Conservation (phyloP, 2,329 filamentous ascomycete genomes). For the Penicillium digitatum region DNA sequence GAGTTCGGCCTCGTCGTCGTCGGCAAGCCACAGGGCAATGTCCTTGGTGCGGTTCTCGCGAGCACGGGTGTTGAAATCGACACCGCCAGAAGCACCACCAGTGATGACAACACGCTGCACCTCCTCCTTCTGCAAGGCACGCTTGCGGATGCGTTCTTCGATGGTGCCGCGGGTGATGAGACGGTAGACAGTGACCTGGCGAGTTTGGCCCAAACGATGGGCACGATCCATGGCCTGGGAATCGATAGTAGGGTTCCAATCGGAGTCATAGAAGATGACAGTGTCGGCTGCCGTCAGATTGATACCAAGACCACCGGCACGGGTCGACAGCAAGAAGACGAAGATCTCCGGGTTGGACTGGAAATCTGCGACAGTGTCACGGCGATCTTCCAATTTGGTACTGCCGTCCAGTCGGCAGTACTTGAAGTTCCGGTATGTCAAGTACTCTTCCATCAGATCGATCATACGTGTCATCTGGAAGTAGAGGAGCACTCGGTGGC, state of each 20-base stretch:
- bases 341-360: conserved; percentile 93
- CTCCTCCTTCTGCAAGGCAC: conserved; percentile 95
- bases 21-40: conserved; percentile 97
- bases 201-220: conserved; percentile 92
- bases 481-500: conserved; percentile 91
- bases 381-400: conserved; percentile 92
- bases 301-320: conserved; percentile 95
- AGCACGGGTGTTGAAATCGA: conserved; percentile 92
- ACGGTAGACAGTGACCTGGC: conserved; percentile 94
- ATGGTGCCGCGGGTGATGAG: conserved; percentile 96
- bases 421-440: conserved; percentile 98
- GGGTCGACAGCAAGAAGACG: conserved; percentile 91
- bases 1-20: conserved; percentile 91
- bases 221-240: conserved; percentile 98
- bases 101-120: conserved; percentile 96
- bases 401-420: conserved; percentile 95
- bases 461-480: conserved; percentile 99
- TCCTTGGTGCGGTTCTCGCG: conserved; percentile 94
- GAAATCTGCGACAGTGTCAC: conserved; percentile 95
- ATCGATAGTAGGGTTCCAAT: conserved; percentile 99
- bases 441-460: conserved; percentile 96
- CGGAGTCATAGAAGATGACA: conserved; percentile 98
- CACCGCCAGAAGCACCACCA: conserved; percentile 73
- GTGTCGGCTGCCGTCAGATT: conserved; percentile 95
- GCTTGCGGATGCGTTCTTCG: conserved; percentile 95